phyloP scores from a whole-genome alignment of 371 early-diverging fungal genomes.

The Apophysomyces trapeziformis region DNA sequence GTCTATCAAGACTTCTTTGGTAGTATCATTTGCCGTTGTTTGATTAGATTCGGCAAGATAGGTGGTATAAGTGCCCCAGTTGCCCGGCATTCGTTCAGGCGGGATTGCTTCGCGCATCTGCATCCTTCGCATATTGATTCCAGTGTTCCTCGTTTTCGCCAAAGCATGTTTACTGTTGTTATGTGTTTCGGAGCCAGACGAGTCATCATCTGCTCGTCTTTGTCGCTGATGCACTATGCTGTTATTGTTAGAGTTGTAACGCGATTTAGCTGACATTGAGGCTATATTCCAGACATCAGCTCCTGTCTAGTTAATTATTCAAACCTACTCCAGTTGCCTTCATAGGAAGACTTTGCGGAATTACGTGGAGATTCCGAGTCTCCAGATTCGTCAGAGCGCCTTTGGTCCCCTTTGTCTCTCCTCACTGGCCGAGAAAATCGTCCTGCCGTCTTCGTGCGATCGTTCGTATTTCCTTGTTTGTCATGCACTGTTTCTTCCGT shows the following conservation, averaged over 20 bases:
- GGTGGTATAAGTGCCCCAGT: not conserved
- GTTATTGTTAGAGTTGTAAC: not conserved
- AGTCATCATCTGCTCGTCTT: conserved; percentile 2
- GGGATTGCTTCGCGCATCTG: not conserved
- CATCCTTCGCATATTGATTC: not conserved
- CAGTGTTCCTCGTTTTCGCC: too few relatives aligned
- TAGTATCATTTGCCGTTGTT: not conserved
- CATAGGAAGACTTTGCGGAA: not conserved
- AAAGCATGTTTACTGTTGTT: not conserved
- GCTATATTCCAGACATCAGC: not conserved
- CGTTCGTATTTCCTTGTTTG: not conserved
- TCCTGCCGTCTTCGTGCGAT: too few relatives aligned
- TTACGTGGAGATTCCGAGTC: not conserved
- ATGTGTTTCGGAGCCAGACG: not conserved
- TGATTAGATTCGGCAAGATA: not conserved
- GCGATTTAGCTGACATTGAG: not conserved
- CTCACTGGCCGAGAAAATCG: not conserved
- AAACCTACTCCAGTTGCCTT: not conserved
- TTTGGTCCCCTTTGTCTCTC: not conserved
- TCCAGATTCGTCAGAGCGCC: not conserved
- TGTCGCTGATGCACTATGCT: not conserved
- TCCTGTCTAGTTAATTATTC: too few relatives aligned
- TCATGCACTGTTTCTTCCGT: not conserved
- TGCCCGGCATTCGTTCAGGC: not conserved
- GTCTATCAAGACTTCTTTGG: not conserved